Conservation (phyloP, 2,329 filamentous ascomycete genomes). For the Clonostachys sp. region DNA sequence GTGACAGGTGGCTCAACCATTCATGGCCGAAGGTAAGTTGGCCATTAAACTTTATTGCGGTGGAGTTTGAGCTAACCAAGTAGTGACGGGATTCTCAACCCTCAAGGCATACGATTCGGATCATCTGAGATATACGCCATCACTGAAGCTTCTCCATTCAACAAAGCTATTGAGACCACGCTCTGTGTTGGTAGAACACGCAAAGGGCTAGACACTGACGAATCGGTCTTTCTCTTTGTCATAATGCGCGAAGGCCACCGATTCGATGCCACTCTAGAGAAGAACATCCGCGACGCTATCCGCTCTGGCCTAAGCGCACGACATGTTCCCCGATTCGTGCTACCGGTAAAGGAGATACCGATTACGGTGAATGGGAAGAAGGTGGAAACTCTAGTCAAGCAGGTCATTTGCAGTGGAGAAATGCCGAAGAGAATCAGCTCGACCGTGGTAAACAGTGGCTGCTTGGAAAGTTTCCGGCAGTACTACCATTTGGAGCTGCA, state of each 20-base stretch:
- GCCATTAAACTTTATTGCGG: background rate
- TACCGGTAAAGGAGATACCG: conserved; percentile 1
- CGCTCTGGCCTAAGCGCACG: background rate
- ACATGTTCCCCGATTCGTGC: conserved; percentile 1
- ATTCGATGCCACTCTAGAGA: background rate
- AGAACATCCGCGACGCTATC: conserved; percentile 1
- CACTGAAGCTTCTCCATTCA: conserved; percentile 24
- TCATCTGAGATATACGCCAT: conserved; percentile 40
- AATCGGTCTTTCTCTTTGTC: conserved; percentile 14
- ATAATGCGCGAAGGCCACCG: conserved; percentile 5
- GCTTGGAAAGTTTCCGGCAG: background rate
- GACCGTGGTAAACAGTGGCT: background rate
- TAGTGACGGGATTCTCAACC: conserved; percentile 14
- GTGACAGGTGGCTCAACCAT: conserved; percentile 31
- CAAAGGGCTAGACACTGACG: conserved; percentile 8
- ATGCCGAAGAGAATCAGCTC: background rate
- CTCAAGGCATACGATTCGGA: conserved; percentile 40
- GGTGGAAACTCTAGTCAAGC: conserved; percentile 1
- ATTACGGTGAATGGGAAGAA: conserved; percentile 2
- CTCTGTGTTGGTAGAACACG: conserved; percentile 12
- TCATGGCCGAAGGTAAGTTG: conserved; percentile 28
- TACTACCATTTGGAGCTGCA: background rate
- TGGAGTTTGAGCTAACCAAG: background rate
- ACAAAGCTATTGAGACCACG: conserved; percentile 15
- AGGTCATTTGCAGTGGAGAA: background rate